These are phyloP conservation scores for Tylopilus sp. DNA, from an alignment of 768 basidiomycete genomes.

Conservation along the genomic window DNA sequence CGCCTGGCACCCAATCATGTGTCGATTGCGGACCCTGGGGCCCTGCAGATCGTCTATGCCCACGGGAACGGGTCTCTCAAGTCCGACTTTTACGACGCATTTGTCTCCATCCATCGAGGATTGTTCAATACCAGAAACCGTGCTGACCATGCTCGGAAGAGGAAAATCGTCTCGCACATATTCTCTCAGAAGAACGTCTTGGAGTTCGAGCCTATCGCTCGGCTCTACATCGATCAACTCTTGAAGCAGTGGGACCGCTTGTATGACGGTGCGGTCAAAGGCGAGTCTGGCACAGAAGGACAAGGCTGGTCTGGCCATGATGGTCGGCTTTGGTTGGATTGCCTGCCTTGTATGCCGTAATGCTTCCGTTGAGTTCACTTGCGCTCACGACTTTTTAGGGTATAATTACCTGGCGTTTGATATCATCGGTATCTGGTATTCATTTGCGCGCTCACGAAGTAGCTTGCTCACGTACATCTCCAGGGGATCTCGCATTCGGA, in stretches of 20 bases:
- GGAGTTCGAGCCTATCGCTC: conserved; percentile 81
- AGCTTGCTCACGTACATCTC: background rate
- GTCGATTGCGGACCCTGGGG: conserved; percentile 74
- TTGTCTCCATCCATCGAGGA: conserved; percentile 70
- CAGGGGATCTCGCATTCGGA: conserved; percentile 77
- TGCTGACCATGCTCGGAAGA: conserved; percentile 78
- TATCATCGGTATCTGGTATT: conserved; percentile 55
- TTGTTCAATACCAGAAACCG: conserved; percentile 80
- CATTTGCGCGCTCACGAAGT: background rate
- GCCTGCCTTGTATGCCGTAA: conserved; percentile 58
- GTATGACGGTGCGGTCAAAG: conserved; percentile 51
- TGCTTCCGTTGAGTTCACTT: background rate
- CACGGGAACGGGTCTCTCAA: conserved; percentile 85
- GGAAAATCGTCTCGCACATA: conserved; percentile 86
- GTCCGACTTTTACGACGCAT: conserved; percentile 74
- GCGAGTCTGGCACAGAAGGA: conserved; percentile 56
- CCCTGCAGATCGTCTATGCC: conserved; percentile 71
- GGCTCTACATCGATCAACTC: conserved; percentile 54
- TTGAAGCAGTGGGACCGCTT: conserved; percentile 76
- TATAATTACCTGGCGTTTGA: conserved; percentile 67
- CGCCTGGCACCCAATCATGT: conserved; percentile 76
- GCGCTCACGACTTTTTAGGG: conserved; percentile 34
- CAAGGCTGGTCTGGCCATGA: conserved; percentile 58
- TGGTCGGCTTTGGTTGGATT: conserved; percentile 71
- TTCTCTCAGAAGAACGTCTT: conserved; percentile 82